These are phyloP conservation scores for Ophiostoma pallidulum DNA, from an alignment of 2,329 filamentous ascomycete species.

Conservation along the genomic window DNA sequence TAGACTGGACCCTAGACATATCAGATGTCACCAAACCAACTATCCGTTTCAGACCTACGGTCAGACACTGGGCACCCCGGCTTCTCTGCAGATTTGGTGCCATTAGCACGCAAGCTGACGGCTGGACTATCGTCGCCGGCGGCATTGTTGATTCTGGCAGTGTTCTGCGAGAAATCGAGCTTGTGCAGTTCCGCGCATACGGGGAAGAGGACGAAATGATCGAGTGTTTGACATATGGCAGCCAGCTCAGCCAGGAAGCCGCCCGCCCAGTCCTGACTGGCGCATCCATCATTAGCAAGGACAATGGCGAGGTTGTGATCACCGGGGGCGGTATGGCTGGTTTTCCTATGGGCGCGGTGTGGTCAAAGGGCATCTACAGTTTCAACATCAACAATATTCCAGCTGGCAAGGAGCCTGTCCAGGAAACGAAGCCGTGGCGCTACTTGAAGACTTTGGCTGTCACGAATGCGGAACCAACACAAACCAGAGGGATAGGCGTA, in stretches of 20 bases:
- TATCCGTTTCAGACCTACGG: constrained; percentile 8
- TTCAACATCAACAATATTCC: constrained; percentile 20
- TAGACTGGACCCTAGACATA: constrained; percentile 51
- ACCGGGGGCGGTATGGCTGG: constrained; percentile 77
- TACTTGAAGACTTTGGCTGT: constrained; percentile 10
- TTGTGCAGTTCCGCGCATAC: constrained; percentile 33
- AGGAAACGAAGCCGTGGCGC: background rate
- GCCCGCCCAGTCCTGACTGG: constrained; percentile 62
- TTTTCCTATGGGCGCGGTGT: constrained; percentile 83
- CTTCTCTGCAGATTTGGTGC: constrained; percentile 15
- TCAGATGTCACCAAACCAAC: constrained; percentile 21
- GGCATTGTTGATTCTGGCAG: constrained; percentile 34
- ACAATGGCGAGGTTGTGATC: constrained; percentile 46
- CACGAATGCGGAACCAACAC: background rate
- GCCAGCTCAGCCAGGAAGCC: background rate
- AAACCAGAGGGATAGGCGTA: too few relatives aligned
- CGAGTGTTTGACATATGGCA: constrained; percentile 14
- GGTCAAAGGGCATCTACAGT: constrained; percentile 55
- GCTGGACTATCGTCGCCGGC: constrained; percentile 28
- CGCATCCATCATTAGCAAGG: constrained; percentile 43
- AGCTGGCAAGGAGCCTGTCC: background rate
- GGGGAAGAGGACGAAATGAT: constrained; percentile 20
- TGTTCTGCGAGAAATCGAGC: constrained; percentile 40
- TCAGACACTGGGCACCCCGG: background rate
- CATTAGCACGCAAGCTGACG: constrained; percentile 1